Base-by-base conservation (phyloP, 1,139 yeast species). In the Suhomyces ambrosiae region DNA sequence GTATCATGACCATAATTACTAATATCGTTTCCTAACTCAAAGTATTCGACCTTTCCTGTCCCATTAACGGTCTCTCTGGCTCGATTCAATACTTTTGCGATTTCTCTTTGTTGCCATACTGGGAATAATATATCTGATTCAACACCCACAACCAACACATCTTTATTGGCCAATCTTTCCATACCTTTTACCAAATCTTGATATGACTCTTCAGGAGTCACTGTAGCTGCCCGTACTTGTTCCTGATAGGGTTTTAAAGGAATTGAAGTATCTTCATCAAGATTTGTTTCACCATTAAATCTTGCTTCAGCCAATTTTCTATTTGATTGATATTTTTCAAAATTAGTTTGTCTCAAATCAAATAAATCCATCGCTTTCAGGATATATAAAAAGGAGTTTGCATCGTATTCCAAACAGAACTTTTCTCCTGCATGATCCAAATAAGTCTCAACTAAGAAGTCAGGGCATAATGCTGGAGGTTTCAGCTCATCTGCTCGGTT, bases 361-460 rank as follows among this genome's bases (percentile, higher is more conserved):
- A 90, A 90, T 54, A 89, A 65, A 58, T 89, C 97, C 97, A 90
- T 89, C 0, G 96, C 96, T 59, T 90, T 89, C 47, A 90, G 86
- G 10, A 89, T 80, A 57, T 89, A 89, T 32, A 89, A 68, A 50
- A 89, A 74, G 3, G 96, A 87, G 57, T 90, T 89, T 24, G 97
- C 87, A 60, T 90, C 97, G 58, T 86, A 89, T 56, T 89, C 95
- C 44, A 86, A 61, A 47, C 95, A 87, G 67, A 89, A 89, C 68
- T 89, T 90, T 57, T 87, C 96, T 3, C 97, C 97, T 27, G 90
- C 95, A 59, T 89, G 97, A 58, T 89, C 97, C 50, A 89, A 71
- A 53, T 89, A 89, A 0, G 96, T 89, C 60, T 89, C 97, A 33
- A 89, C 90, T 42, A 89, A 65, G 56, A 88, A 89, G 54, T 89